phyloP scores from a whole-genome alignment of 805 yeast species.

The Candida sonorensis region DNA sequence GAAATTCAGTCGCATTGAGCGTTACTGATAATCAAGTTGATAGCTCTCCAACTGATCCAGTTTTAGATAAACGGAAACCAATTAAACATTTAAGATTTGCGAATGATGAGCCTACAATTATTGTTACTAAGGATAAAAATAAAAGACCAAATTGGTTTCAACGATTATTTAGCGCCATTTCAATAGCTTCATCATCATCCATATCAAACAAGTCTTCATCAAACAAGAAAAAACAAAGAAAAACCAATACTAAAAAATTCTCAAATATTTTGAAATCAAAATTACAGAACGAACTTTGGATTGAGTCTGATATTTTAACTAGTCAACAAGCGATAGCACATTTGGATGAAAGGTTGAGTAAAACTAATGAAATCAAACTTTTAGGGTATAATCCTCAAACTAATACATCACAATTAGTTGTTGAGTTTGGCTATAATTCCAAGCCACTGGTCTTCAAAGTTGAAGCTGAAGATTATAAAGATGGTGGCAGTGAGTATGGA shows the following conservation, averaged over 20 bases:
- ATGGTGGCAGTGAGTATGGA: conserved; percentile 25
- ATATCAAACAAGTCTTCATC: background rate
- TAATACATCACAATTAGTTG: conserved; percentile 1
- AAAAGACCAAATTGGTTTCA: conserved; percentile 18
- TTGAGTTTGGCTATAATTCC: conserved; percentile 1
- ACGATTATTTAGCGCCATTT: conserved; percentile 8
- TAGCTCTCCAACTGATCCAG: conserved; percentile 23
- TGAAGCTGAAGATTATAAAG: conserved; percentile 22
- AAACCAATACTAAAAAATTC: too few relatives aligned
- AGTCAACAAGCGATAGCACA: conserved; percentile 3
- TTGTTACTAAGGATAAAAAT: background rate
- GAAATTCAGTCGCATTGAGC: too few relatives aligned
- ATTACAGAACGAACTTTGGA: conserved; percentile 4
- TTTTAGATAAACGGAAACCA: too few relatives aligned
- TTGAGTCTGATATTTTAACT: conserved; percentile 14
- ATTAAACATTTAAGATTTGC: conserved; percentile 5
- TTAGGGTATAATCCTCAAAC: background rate
- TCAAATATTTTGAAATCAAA: background rate
- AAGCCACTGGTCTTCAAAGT: conserved; percentile 13
- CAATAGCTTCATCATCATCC: too few relatives aligned
- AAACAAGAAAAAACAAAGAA: background rate
- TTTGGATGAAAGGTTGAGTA: conserved; percentile 2
- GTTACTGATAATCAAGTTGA: conserved; percentile 10
- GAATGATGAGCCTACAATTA: background rate
- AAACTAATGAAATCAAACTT: conserved; percentile 3